These are phyloP conservation scores for Xylariaceae sp. DNA, from an alignment of 2,329 filamentous ascomycete genomes.

Conservation along the genomic window DNA sequence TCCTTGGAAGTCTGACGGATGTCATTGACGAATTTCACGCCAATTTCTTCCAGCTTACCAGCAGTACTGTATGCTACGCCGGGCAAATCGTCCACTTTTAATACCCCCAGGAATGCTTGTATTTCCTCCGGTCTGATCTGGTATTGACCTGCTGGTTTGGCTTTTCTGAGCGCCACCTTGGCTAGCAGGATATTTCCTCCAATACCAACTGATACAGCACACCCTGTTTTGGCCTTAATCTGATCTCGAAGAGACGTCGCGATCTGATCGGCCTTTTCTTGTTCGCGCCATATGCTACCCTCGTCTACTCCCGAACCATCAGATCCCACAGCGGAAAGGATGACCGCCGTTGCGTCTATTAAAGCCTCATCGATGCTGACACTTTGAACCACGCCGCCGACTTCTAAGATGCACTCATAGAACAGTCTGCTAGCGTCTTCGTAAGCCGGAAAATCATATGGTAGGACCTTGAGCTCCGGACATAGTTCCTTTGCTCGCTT, in stretches of 20 bases:
- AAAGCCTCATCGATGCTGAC: slow-evolving; percentile 96
- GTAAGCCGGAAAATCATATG: slow-evolving; percentile 92
- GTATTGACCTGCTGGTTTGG: slow-evolving; percentile 90
- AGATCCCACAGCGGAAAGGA: slow-evolving; percentile 60
- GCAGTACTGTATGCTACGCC: slow-evolving; percentile 90
- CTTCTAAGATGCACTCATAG: slow-evolving; percentile 74
- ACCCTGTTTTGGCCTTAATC: slow-evolving; percentile 71
- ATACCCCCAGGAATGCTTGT: slow-evolving; percentile 66
- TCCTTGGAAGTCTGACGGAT: slow-evolving; percentile 73
- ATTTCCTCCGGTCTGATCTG: slow-evolving; percentile 80
- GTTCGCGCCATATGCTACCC: slow-evolving; percentile 68
- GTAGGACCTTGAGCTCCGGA: slow-evolving; percentile 79
- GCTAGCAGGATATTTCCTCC: slow-evolving; percentile 86
- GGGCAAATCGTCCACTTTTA: slow-evolving; percentile 76
- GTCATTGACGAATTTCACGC: slow-evolving; percentile 76
- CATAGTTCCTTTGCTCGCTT: slow-evolving; percentile 78
- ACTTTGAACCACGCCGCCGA: slow-evolving; percentile 84
- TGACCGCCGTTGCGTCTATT: slow-evolving; percentile 70
- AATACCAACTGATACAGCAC: slow-evolving; percentile 87
- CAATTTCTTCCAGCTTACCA: slow-evolving; percentile 81
- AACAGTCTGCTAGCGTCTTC: slow-evolving; percentile 86
- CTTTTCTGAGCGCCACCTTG: slow-evolving; percentile 82
- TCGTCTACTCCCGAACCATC: slow-evolving; percentile 61
- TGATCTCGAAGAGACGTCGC: slow-evolving; percentile 60
- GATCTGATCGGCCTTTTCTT: slow-evolving; percentile 70